A percentile compares a stretch with the other conserved stretches of the same genome.
Conservation (phyloP, 768 basidiomycete species). For the Trichaptum fuscoviolaceum region DNA sequence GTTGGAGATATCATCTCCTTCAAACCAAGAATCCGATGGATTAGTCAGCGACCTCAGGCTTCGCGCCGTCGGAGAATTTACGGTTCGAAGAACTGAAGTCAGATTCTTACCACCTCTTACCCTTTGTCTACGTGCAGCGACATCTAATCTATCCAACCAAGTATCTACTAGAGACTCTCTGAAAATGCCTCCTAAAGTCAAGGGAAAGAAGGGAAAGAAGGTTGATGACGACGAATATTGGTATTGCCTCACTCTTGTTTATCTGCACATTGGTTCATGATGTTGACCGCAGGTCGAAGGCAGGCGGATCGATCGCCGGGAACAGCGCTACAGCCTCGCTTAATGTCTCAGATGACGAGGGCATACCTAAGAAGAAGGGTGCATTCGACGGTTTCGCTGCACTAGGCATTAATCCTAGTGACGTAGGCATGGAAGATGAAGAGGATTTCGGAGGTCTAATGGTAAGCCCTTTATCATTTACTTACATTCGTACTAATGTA, state of each 20-base stretch:
- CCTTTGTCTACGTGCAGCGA: no score
- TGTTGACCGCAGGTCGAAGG: slow-evolving; percentile 47
- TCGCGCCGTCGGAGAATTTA: no score
- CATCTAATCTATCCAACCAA: no score
- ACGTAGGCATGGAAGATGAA: slow-evolving; percentile 47
- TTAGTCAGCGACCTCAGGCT: no score
- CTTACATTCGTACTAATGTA: slow-evolving; percentile 10
- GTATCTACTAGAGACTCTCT: not conserved
- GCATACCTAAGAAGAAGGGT: slow-evolving; percentile 23
- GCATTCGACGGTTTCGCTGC: slow-evolving; percentile 51
- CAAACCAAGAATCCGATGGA: no score
- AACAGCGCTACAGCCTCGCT: slow-evolving; percentile 27
- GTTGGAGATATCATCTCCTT: no score
- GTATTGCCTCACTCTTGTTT: slow-evolving; percentile 34
- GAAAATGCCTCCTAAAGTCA: slow-evolving; percentile 60
- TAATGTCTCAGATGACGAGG: slow-evolving; percentile 40
- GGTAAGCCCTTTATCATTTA: slow-evolving; percentile 37
- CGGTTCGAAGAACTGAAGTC: no score
- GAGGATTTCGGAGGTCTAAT: slow-evolving; percentile 72
- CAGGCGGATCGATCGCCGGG: slow-evolving; percentile 50
- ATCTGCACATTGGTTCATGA: slow-evolving; percentile 15
- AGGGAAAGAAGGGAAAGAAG: slow-evolving; percentile 86
- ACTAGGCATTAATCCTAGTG: slow-evolving; percentile 33
- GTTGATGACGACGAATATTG: slow-evolving; percentile 80
- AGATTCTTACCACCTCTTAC: no score